Evolutionary conservation across 1,284 basidiomycete genomes (phyloP), one percentile per base, ranked within the genome.

Genomic region (Xerocomus minutiporus): DNA sequence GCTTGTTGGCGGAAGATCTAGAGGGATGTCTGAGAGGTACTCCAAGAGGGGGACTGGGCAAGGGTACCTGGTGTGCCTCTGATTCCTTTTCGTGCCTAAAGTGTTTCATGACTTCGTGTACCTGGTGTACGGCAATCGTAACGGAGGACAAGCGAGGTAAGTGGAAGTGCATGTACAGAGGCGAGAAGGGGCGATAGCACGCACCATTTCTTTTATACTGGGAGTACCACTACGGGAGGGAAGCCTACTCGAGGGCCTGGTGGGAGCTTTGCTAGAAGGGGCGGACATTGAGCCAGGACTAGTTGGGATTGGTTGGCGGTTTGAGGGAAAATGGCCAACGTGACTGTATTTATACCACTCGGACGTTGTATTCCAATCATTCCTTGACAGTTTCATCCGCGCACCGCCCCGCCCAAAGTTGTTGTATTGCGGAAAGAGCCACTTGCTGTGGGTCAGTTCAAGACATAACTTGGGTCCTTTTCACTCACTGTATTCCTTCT

Each of bases 11-110:
- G 81, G 69, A 83, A 89, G 59, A 88, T 86, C 84, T 88, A 58
- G 9, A 35, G 40, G 52, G 45, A 38, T 45, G 8, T 51, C 51
- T 43, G 40, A 53, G 42, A 43, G 38, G 26, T 23, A 17, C 32
- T 25, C 3, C 11, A 7, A 47, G 36, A 2, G 31, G n/a, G 28
- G 15, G 48, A 25, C 0, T 4, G 48, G 6, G 47, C 2, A 15
- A 32, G 13, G 7, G 55, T 61, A 87, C 90, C 75, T 83, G 82
- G 71, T 93, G 91, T 3, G 92, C 92, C 69, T 91, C 89, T 1
- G 88, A 91, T 50, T 91, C 83, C 55, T 83, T 80, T 65, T 93
- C 91, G 57, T 85, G 79, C 59, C 76, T 83, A 70, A 77, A 76
- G 54, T 79, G 77, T 52, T 71, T 78, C 65, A 84, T 75, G 38